Evolutionary conservation across 345 rosid genomes (phyloP).

Genomic region (Melaleuca alternifolia): DNA sequence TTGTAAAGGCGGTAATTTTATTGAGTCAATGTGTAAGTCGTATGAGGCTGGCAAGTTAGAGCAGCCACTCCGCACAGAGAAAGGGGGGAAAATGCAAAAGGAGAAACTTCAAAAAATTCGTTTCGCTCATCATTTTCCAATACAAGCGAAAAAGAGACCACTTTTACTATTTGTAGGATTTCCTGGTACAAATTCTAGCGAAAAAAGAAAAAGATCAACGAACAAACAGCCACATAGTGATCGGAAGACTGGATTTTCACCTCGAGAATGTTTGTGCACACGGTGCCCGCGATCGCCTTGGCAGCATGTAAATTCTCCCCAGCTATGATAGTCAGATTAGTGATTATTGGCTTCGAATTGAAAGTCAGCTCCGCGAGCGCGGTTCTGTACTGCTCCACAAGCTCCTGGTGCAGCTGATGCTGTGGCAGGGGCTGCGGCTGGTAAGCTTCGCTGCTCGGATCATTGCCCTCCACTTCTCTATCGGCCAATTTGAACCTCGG

Average conservation of each 20-base stretch:
- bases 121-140: not conserved
- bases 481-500: conserved; percentile 9
- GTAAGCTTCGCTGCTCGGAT: conserved; percentile 43
- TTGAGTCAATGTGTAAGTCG: not conserved
- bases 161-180: not conserved
- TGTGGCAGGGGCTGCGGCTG: conserved; percentile 56
- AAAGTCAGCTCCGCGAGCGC: conserved; percentile 91
- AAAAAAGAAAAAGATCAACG: not conserved
- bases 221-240: not conserved
- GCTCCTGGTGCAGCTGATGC: conserved; percentile 72
- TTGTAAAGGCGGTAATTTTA: not conserved
- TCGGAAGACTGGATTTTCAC: conserved; percentile 37
- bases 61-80: not conserved
- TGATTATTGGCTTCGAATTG: conserved; percentile 95
- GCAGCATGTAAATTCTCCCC: conserved; percentile 91
- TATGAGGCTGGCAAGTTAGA: not conserved
- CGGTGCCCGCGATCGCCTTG: conserved; percentile 58
- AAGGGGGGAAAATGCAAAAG: not conserved
- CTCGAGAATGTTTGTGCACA: conserved; percentile 91
- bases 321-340: conserved; percentile 91
- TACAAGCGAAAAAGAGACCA: not conserved
- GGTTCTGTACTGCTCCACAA: conserved; percentile 76
- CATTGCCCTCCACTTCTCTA: conserved; percentile 41
- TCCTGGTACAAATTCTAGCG: not conserved
- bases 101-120: not conserved